phyloP scores from a whole-genome alignment of 2,329 filamentous ascomycete genomes.

The Penicillium sp. region DNA sequence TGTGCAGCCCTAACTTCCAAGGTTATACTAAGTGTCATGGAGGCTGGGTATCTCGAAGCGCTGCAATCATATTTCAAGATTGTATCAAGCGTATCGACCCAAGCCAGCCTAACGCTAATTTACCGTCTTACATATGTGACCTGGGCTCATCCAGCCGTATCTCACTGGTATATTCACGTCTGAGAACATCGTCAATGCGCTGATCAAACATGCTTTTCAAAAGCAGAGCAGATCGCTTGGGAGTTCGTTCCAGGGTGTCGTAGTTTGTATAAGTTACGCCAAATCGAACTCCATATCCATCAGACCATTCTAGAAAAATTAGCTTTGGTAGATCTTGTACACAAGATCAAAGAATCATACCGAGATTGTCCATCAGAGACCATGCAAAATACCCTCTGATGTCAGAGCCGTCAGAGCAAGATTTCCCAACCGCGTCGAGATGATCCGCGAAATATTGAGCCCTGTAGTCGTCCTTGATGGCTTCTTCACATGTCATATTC shows the following conservation, averaged over 20 bases:
- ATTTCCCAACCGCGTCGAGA: slow-evolving; percentile 38
- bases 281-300: slow-evolving; percentile 29
- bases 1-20: too few relatives aligned
- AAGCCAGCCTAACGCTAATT: too few relatives aligned
- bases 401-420: slow-evolving; percentile 25
- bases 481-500: slow-evolving; percentile 37
- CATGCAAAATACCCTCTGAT: slow-evolving; percentile 37
- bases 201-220: slow-evolving; percentile 20
- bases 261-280: slow-evolving; percentile 31
- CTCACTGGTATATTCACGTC: neutral
- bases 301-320: slow-evolving; percentile 26
- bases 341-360: slow-evolving; percentile 20
- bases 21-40: too few relatives aligned
- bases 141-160: neutral
- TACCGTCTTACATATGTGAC: neutral
- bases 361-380: slow-evolving; percentile 36
- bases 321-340: neutral
- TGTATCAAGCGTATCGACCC: too few relatives aligned
- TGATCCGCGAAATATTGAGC: slow-evolving; percentile 42
- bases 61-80: too few relatives aligned
- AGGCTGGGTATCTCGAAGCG: too few relatives aligned
- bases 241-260: slow-evolving; percentile 27
- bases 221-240: slow-evolving; percentile 27
- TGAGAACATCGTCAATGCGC: slow-evolving; percentile 1
- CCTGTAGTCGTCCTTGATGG: slow-evolving; percentile 41